Conservation (phyloP, 1,139 yeast species). For the Candida sp. region DNA sequence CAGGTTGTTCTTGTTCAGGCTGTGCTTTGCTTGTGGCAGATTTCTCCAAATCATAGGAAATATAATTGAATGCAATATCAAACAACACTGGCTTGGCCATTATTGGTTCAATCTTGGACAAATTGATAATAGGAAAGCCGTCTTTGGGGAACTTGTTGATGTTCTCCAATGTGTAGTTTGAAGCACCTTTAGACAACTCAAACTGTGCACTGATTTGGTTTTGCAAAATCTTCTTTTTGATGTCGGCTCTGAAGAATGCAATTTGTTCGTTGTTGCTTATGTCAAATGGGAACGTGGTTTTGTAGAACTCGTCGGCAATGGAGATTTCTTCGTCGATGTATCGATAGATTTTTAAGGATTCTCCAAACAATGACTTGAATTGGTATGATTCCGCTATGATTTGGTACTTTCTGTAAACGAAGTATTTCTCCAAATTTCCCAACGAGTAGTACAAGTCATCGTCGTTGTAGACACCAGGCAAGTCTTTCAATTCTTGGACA, state of each 20-base stretch:
- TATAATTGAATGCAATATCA: slow-evolving; percentile 86
- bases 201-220: slow-evolving; percentile 59
- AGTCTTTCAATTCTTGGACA: slow-evolving; percentile 63
- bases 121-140: slow-evolving; percentile 49
- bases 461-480: slow-evolving; percentile 93
- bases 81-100: slow-evolving; percentile 87
- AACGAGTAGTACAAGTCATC: slow-evolving; percentile 66
- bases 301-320: slow-evolving; percentile 21
- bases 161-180: slow-evolving; percentile 48
- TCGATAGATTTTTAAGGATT: slow-evolving; percentile 57
- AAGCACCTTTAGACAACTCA: slow-evolving; percentile 19
- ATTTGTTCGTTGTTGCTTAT: slow-evolving; percentile 43
- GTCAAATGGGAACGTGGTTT: slow-evolving; percentile 40
- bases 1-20: neutral
- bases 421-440: slow-evolving; percentile 52
- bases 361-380: slow-evolving; percentile 46
- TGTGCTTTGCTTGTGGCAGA: neutral
- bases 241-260: slow-evolving; percentile 25
- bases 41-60: slow-evolving; percentile 41
- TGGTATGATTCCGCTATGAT: slow-evolving; percentile 56
- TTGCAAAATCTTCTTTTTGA: slow-evolving; percentile 36
- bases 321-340: slow-evolving; percentile 32
- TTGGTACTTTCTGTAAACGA: slow-evolving; percentile 43
- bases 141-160: slow-evolving; percentile 48
- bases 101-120: slow-evolving; percentile 55